Evolutionary conservation across 305 asterid species (phyloP).

Genomic region (Salvia sclarea): DNA sequence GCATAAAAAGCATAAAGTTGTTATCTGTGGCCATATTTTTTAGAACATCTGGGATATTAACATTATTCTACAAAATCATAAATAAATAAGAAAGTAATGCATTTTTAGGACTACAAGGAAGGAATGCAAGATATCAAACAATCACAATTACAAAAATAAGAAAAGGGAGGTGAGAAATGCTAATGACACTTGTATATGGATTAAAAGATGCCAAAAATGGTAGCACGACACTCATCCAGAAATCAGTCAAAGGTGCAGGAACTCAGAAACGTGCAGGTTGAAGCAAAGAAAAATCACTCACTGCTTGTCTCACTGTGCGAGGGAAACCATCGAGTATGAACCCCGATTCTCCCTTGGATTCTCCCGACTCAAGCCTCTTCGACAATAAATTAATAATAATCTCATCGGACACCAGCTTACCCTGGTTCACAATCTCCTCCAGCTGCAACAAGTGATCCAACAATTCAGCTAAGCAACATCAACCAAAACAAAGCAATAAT

Average conservation of each 20-base stretch:
- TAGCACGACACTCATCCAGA: neutral
- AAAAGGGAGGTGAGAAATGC: neutral
- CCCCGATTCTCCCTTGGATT: slow-evolving; percentile 83
- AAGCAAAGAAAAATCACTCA: slow-evolving; percentile 46
- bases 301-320: slow-evolving; percentile 94
- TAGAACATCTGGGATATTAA: neutral
- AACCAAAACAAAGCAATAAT: neutral
- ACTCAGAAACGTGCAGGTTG: neutral
- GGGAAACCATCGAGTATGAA: slow-evolving; percentile 97
- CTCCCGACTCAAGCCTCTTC: slow-evolving; percentile 90
- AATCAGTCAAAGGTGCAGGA: neutral
- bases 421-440: slow-evolving; percentile 86
- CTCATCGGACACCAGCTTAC: slow-evolving; percentile 95
- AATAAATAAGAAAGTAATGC: neutral
- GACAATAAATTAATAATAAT: slow-evolving; percentile 76
- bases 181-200: neutral
- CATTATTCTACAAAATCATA: neutral
- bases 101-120: neutral
- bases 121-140: neutral
- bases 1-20: neutral
- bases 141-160: neutral
- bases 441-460: slow-evolving; percentile 52
- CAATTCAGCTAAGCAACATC: slow-evolving; percentile 12
- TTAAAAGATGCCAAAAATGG: neutral
- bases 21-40: neutral